These are phyloP conservation scores for Chlamydomonas applanata DNA, from an alignment of 139 green algal genomes.

Conservation along the genomic window DNA sequence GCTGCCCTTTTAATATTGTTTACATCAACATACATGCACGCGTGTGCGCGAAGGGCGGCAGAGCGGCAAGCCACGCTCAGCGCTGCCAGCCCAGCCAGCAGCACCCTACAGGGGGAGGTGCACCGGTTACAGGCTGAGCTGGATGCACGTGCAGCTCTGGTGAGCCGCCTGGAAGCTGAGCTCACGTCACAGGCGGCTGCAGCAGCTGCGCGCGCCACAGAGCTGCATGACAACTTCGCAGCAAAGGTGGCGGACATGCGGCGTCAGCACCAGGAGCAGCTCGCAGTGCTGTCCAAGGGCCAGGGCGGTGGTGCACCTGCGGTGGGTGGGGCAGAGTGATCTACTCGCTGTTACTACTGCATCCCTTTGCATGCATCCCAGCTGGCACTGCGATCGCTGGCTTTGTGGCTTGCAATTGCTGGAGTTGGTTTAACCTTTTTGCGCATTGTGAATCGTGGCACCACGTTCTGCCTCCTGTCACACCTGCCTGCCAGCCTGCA, in stretches of 20 bases:
- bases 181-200: slow-evolving; percentile 1
- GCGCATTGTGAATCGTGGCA: too few relatives aligned
- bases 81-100: background rate
- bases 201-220: background rate
- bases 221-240: slow-evolving; percentile 29
- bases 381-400: too few relatives aligned
- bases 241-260: slow-evolving; percentile 24
- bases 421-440: too few relatives aligned
- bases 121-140: slow-evolving; percentile 19
- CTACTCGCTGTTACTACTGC: too few relatives aligned
- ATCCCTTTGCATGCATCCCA: too few relatives aligned
- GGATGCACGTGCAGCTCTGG: background rate
- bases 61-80: background rate
- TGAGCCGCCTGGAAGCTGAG: slow-evolving; percentile 14
- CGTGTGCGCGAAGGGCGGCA: too few relatives aligned
- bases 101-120: slow-evolving; percentile 4
- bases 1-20: too few relatives aligned
- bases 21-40: too few relatives aligned
- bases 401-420: too few relatives aligned
- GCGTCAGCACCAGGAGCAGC: slow-evolving; percentile 17
- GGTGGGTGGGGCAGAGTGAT: too few relatives aligned
- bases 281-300: slow-evolving; percentile 8
- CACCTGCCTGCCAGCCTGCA: too few relatives aligned
- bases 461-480: too few relatives aligned
- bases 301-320: background rate